Base-by-base conservation (phyloP, 176 grass and related monocot genomes). In the Phoenix roebelenii region DNA sequence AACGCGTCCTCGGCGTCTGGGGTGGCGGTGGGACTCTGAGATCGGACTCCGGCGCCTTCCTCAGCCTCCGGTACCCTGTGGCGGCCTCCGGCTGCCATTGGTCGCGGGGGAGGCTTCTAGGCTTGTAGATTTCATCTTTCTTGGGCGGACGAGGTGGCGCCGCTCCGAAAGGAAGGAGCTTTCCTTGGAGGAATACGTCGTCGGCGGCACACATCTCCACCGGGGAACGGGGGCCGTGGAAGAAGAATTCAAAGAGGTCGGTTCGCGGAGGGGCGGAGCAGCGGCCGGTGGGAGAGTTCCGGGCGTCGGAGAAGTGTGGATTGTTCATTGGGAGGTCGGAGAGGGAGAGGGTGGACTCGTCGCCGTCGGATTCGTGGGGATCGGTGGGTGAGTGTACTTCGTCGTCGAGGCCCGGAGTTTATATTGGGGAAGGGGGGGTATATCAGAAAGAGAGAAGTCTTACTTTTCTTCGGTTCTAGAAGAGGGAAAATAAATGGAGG, bases 81-180 rank as follows among this genome's bases (percentile, higher is more conserved):
- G 18, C 4, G 15, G 24, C 24, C 57, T 2, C 54, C 15, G 49
- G 22, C 10, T 9, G 1, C 10, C 35, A 3, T 44, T 44, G 35
- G 35, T 44, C 10, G 35, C 35, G 35, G 35, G 7, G 9, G 2
- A 44, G 35, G 10, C 10, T 44, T 44, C 35, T 44, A 44, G 35
- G 9, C 10, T 44, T 44, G 35, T 44, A 44, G 35, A 44, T 44
- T 0, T 44, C 35, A 44, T 44, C 35, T 44, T 59, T 76, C 61
- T 71, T 66, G 50, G 60, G 15, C 30, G 5, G 54, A 5, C 53
- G 50, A 16, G 16, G 76, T 16, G 59, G 56, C 28, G 26, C 15
- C 39, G 19, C 35, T 3, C 76, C 63, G 19, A 77, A 74, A 65
- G 75, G 66, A 62, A 71, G 59, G 51, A 78, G 67, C 24, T 22